A percentile compares a stretch with the other conserved stretches of the same genome.
phyloP scores from a whole-genome alignment of 306 rosid species.

The Argentina anserina region DNA sequence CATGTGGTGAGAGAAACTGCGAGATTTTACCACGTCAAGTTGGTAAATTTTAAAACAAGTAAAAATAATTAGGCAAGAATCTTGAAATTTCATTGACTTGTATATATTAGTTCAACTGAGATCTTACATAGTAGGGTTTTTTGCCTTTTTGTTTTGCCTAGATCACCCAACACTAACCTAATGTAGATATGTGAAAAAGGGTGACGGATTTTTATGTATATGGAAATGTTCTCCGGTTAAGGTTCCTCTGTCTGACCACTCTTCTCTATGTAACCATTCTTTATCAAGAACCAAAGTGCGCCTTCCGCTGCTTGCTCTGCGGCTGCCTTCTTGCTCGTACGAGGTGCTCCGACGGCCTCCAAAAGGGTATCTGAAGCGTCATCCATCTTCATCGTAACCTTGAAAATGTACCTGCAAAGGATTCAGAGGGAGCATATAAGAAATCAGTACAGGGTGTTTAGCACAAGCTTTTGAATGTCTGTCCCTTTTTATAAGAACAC shows the following conservation, averaged over 20 bases:
- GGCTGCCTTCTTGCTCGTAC: conserved; percentile 62
- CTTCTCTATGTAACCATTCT: conserved; percentile 39
- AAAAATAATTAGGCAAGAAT: neutral
- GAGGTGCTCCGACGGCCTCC: conserved; percentile 55
- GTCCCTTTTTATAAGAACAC: neutral
- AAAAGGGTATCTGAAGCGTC: conserved; percentile 42
- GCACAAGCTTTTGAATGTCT: neutral
- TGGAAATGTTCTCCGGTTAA: neutral
- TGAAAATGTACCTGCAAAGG: conserved; percentile 59
- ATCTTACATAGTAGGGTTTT: neutral
- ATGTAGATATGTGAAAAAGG: neutral
- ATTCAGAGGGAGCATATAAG: neutral
- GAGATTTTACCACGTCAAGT: neutral
- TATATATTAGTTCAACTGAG: neutral
- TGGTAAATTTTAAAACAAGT: neutral
- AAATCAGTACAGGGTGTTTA: neutral
- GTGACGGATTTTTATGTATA: neutral
- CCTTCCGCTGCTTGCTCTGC: conserved; percentile 81
- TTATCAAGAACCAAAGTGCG: conserved; percentile 68
- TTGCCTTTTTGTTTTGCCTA: neutral
- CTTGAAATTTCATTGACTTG: neutral
- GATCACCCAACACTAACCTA: neutral
- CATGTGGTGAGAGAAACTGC: neutral
- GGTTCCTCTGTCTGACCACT: neutral
- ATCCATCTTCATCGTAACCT: conserved; percentile 57